A percentile compares a stretch with the other conserved stretches of the same genome.
Evolutionary conservation across 169 alveolate species (phyloP).

Genomic region (Sarcocystis neurona): DNA sequence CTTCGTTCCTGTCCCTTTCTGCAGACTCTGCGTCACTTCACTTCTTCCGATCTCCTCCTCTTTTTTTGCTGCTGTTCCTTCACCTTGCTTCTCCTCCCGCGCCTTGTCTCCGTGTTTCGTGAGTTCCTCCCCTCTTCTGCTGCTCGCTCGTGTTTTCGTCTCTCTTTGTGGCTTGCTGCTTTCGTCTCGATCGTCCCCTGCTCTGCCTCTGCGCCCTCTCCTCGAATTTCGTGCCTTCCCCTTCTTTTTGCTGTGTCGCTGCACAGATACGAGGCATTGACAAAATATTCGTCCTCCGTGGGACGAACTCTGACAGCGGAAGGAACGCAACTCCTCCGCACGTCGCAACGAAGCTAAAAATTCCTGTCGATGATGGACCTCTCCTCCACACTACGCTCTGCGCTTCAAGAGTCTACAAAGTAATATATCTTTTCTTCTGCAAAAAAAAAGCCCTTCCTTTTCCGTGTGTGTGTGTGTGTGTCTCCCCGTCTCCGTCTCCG

Average conservation of each 20-base stretch:
- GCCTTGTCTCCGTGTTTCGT: background rate
- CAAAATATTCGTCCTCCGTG: conserved; percentile 34
- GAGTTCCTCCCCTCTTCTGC: background rate
- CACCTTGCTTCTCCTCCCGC: background rate
- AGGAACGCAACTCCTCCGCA: conserved; percentile 41
- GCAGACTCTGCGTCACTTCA: background rate
- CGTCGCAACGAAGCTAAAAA: conserved; percentile 27
- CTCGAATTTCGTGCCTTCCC: background rate
- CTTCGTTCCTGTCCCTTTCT: too few species aligned
- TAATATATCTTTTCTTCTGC: too few species aligned
- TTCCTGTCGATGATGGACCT: too few species aligned
- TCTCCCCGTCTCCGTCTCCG: too few species aligned
- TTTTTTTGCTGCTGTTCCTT: background rate
- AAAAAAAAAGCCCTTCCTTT: too few species aligned
- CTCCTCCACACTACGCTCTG: too few species aligned
- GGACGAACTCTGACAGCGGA: conserved; percentile 56
- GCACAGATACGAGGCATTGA: conserved; percentile 50
- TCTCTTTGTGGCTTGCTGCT: background rate
- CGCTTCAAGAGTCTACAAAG: too few species aligned
- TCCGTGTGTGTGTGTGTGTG: too few species aligned
- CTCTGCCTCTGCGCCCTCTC: too few species aligned
- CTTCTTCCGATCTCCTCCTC: background rate
- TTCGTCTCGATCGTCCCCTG: background rate
- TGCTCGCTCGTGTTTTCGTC: background rate
- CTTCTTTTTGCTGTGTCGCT: background rate